Percentiles rank a stretch among this genome's conserved stretches.
phyloP scores from a whole-genome alignment of 805 yeast species.

The Sungouiella thailandica region DNA sequence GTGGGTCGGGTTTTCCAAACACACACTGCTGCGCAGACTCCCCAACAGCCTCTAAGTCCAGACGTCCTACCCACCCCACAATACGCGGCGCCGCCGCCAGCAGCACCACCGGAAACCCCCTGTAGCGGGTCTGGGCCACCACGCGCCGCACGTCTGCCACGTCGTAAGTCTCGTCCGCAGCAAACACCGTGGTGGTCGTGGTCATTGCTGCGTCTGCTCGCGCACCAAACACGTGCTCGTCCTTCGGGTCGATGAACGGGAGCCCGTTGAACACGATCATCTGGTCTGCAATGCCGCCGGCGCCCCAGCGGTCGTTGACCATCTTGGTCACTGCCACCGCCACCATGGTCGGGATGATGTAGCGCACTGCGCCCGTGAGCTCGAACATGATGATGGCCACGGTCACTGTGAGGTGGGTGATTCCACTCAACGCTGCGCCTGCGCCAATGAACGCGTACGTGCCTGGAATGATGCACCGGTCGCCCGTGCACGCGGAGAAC shows the following conservation, averaged over 20 bases:
- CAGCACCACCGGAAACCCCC: constrained; percentile 53
- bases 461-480: constrained; percentile 80
- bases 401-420: constrained; percentile 85
- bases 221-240: constrained; percentile 50
- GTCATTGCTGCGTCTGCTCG: constrained; percentile 63
- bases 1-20: background rate
- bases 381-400: constrained; percentile 96
- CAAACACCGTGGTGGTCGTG: constrained; percentile 30
- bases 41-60: constrained; percentile 29
- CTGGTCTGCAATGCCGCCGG: constrained; percentile 90
- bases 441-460: constrained; percentile 96
- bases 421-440: constrained; percentile 91
- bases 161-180: constrained; percentile 25
- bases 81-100: constrained; percentile 34
- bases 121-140: constrained; percentile 28
- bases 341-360: constrained; percentile 93
- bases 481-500: constrained; percentile 28
- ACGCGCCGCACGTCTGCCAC: constrained; percentile 29
- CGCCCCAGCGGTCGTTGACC: constrained; percentile 72
- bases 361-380: constrained; percentile 88
- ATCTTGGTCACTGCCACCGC: constrained; percentile 84
- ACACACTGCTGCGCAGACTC: background rate
- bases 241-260: constrained; percentile 73
- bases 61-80: constrained; percentile 42
- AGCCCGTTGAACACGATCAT: constrained; percentile 86